These are phyloP conservation scores for Fusarium tricinctum DNA, from an alignment of 2,329 filamentous ascomycete species.

Conservation along the genomic window DNA sequence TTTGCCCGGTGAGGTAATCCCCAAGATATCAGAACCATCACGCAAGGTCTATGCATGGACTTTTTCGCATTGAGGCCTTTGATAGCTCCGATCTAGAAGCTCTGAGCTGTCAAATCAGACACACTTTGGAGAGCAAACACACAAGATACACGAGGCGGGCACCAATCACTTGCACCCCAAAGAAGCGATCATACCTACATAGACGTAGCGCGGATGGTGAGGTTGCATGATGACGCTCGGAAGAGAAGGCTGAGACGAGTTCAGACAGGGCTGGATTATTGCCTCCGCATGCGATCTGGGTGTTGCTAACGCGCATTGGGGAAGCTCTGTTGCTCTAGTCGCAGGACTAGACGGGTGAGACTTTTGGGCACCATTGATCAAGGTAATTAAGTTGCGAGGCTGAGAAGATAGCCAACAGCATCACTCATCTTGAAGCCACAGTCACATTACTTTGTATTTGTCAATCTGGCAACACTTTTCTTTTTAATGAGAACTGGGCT, in stretches of 20 bases:
- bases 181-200: conserved; percentile 23
- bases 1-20: conserved; percentile 25
- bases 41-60: conserved; percentile 1
- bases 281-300: not conserved
- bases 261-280: conserved; percentile 17
- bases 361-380: not conserved
- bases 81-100: conserved; percentile 24
- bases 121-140: conserved; percentile 1
- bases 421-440: conserved; percentile 18
- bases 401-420: conserved; percentile 15
- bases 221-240: conserved; percentile 12
- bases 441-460: not conserved
- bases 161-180: conserved; percentile 38
- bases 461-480: too few species aligned
- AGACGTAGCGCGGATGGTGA: conserved; percentile 21
- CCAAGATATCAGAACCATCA: conserved; percentile 13
- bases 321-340: conserved; percentile 7
- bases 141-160: conserved; percentile 38
- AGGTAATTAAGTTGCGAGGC: conserved; percentile 13
- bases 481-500: too few species aligned
- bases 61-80: conserved; percentile 21
- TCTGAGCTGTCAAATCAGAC: conserved; percentile 8
- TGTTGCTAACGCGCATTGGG: conserved; percentile 7
- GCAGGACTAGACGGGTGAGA: conserved; percentile 7
- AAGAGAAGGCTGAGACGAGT: conserved; percentile 23